Conservation (phyloP, 2,329 filamentous ascomycete genomes). For the Tolypocladium tundrense region DNA sequence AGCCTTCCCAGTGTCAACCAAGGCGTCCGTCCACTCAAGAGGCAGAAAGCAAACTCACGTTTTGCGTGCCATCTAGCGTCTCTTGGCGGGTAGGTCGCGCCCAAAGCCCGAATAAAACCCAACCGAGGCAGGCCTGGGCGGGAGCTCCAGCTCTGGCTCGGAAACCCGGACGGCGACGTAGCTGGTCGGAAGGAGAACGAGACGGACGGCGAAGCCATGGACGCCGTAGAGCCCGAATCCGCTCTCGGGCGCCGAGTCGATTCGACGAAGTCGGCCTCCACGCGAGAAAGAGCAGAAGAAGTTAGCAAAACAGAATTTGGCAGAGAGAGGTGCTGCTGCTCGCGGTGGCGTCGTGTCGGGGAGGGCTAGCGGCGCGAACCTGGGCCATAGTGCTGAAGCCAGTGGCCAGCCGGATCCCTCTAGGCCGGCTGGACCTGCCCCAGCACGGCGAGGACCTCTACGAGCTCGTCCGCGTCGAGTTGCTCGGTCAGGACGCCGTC, state of each 20-base stretch:
- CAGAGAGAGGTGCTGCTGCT: not conserved
- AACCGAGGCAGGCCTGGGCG: not conserved
- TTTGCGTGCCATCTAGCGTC: not conserved
- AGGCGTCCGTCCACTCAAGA: not conserved
- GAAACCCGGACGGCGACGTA: not conserved
- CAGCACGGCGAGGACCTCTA: constrained; percentile 10
- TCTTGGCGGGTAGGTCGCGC: not conserved
- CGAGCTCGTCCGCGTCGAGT: constrained; percentile 14
- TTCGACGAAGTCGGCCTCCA: not conserved
- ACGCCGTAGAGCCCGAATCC: not conserved
- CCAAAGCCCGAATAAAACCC: not conserved
- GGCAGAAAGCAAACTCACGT: not conserved
- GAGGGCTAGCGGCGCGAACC: not conserved
- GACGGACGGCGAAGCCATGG: not conserved
- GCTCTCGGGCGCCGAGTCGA: not conserved
- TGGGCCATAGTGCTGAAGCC: constrained; percentile 10
- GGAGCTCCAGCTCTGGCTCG: not conserved
- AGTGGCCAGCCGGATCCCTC: constrained; percentile 17
- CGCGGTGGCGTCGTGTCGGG: not conserved
- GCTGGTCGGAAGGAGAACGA: not conserved
- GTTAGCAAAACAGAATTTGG: not conserved
- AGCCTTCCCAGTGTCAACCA: not conserved
- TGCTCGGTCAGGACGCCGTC: constrained; percentile 10
- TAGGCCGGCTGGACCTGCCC: constrained; percentile 13
- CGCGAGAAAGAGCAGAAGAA: not conserved